These are phyloP conservation scores for Pythium plurisporium DNA, from an alignment of 352 stramenopile species.

Conservation along the genomic window DNA sequence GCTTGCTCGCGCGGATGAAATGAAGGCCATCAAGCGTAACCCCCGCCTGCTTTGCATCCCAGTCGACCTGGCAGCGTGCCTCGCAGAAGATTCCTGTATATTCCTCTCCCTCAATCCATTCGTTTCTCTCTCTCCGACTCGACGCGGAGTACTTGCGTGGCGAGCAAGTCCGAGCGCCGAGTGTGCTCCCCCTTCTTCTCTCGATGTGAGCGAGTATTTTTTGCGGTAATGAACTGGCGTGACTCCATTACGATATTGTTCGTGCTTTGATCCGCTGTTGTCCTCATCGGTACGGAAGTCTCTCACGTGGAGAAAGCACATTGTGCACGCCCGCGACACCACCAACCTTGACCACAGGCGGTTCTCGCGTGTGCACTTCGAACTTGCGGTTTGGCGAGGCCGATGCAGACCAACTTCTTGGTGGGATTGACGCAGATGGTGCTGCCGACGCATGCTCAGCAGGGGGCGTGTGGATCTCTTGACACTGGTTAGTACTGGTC, in stretches of 20 bases:
- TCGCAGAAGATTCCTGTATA: conserved; percentile 1
- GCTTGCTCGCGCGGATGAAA: not conserved
- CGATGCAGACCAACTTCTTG: not conserved
- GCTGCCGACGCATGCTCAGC: not conserved
- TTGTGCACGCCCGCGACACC: conserved; percentile 44
- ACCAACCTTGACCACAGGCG: conserved; percentile 11
- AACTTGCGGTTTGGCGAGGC: conserved; percentile 32
- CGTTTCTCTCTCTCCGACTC: conserved; percentile 1
- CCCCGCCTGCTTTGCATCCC: conserved; percentile 1
- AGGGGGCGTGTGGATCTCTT: not conserved
- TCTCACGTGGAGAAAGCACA: conserved; percentile 35
- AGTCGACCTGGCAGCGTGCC: conserved; percentile 1
- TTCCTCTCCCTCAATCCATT: not conserved
- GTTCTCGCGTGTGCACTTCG: conserved; percentile 40
- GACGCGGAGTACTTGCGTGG: conserved; percentile 10
- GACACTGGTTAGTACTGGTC: too few relatives aligned
- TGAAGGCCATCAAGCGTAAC: not conserved
- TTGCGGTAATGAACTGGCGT: conserved; percentile 20
- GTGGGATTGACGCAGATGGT: not conserved
- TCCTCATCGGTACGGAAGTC: conserved; percentile 49
- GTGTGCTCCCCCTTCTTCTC: conserved; percentile 1
- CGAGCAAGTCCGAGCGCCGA: conserved; percentile 8
- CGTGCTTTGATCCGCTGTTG: not conserved
- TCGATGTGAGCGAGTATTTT: conserved; percentile 7
- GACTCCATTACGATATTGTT: not conserved